Evolutionary conservation across 805 yeast genomes (phyloP), one percentile per base, ranked within the genome.

Genomic region (Ogataea polymorpha): DNA sequence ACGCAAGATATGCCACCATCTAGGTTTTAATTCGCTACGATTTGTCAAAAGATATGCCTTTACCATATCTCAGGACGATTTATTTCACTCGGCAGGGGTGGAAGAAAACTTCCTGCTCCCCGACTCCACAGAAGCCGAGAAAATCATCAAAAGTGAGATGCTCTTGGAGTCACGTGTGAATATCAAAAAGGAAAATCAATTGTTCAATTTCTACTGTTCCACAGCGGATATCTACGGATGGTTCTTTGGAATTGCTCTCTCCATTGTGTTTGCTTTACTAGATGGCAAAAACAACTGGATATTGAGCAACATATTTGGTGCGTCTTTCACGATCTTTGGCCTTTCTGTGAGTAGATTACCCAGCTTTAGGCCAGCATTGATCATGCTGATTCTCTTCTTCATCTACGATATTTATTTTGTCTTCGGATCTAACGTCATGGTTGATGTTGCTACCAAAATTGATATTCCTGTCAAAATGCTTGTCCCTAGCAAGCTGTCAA

Each of bases 361-460:
- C 13, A 70, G 67, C 31, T 74, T 80, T 52, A 66, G 62, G 37
- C 61, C 72, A 1, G 80, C 76, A 3, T 51, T 66, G 12, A 46
- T 74, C 9, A 53, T 80, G 24, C 60, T 82, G 17, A 42, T 50
- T 2, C 74, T 74, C 2, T 68, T 82, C 31, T 79, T 81, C 50
- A 48, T 74, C 29, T 82, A 82, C 56, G 89, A 82, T 55, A 68
- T 79, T 29, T 80, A 72, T 55, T 82, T 82, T 61, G 89, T 82
- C 1, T 83, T 80, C 58, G 76, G 72, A 4, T 71, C 85, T 0
- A 68, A 72, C 24, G 66, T 79, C 5, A 82, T 82, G 89, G 65
- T 70, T 27, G 67, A 76, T 1, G 88, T 81, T 14, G 88, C 87
- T 6, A 68, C 71, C 2, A 54, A 56, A 6, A 50, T 81, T 16